These are phyloP conservation scores for Phytophthora podocarpi DNA, from an alignment of 352 stramenopile genomes.

Conservation along the genomic window DNA sequence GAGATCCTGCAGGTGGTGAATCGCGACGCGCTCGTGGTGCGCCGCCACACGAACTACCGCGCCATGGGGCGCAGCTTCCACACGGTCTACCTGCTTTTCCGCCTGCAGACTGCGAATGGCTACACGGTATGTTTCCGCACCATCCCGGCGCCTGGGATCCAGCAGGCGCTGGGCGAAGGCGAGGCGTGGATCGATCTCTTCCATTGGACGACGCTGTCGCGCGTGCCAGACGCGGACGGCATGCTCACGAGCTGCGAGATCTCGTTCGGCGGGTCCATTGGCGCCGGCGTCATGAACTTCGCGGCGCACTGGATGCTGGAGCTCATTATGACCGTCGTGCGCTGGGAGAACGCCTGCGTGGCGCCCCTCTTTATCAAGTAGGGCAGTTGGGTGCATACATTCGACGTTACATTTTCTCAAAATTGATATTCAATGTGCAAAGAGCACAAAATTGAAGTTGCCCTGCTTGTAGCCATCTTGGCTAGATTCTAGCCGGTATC, in stretches of 20 bases:
- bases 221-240: conserved; percentile 28
- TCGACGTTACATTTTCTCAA: neutral
- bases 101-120: conserved; percentile 50
- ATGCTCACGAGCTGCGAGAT: conserved; percentile 35
- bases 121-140: conserved; percentile 76
- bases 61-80: conserved; percentile 60
- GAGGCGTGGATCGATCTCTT: conserved; percentile 73
- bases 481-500: too few species aligned
- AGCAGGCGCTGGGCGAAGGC: conserved; percentile 49
- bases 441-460: too few species aligned
- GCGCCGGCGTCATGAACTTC: conserved; percentile 61
- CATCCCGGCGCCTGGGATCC: conserved; percentile 54
- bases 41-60: conserved; percentile 59
- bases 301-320: conserved; percentile 80
- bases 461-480: conserved; percentile 32
- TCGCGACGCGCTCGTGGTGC: conserved; percentile 58
- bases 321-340: conserved; percentile 73
- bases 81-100: conserved; percentile 77
- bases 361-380: conserved; percentile 60
- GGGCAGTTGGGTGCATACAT: neutral
- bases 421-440: too few species aligned
- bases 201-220: conserved; percentile 60
- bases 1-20: conserved; percentile 56
- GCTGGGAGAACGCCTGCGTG: conserved; percentile 67
- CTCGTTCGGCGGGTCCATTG: conserved; percentile 61